A percentile compares a stretch with the other conserved stretches of the same genome.
Conservation (phyloP, 352 stramenopile species). For the Phytophthora quininea region DNA sequence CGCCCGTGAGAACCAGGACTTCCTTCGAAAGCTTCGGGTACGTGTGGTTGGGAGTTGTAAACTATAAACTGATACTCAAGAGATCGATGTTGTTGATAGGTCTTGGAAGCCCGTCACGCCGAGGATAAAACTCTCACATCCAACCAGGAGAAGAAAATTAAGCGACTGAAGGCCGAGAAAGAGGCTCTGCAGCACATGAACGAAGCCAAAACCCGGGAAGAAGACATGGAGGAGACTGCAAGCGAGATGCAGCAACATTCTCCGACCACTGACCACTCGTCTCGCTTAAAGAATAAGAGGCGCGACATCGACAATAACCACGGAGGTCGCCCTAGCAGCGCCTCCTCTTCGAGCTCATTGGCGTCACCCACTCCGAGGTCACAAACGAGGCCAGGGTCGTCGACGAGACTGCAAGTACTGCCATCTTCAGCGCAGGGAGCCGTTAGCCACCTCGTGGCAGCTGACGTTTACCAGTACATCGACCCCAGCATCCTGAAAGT, state of each 20-base stretch:
- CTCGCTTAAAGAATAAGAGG: constrained; percentile 18
- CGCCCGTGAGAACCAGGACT: constrained; percentile 73
- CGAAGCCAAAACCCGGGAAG: constrained; percentile 41
- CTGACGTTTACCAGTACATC: constrained; percentile 71
- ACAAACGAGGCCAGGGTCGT: constrained; percentile 2
- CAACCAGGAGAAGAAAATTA: constrained; percentile 75
- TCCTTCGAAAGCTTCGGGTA: constrained; percentile 63
- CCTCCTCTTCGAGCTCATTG: constrained; percentile 28
- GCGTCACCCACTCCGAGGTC: constrained; percentile 19
- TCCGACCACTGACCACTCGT: constrained; percentile 7
- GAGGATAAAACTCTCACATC: constrained; percentile 63
- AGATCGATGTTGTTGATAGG: constrained; percentile 26
- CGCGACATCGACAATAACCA: constrained; percentile 9
- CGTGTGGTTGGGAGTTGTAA: constrained; percentile 1
- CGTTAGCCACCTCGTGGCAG: constrained; percentile 37
- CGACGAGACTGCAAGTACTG: constrained; percentile 16
- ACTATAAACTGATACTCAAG: not conserved
- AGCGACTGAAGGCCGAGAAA: constrained; percentile 69
- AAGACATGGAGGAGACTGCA: constrained; percentile 30
- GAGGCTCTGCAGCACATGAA: constrained; percentile 80
- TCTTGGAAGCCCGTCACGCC: constrained; percentile 60
- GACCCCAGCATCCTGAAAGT: constrained; percentile 84
- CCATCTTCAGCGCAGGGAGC: constrained; percentile 5
- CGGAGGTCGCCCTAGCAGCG: constrained; percentile 16
- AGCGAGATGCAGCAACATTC: constrained; percentile 16